These are phyloP conservation scores for Coemansia sp. DNA, from an alignment of 192 early-diverging fungal genomes.

Conservation along the genomic window DNA sequence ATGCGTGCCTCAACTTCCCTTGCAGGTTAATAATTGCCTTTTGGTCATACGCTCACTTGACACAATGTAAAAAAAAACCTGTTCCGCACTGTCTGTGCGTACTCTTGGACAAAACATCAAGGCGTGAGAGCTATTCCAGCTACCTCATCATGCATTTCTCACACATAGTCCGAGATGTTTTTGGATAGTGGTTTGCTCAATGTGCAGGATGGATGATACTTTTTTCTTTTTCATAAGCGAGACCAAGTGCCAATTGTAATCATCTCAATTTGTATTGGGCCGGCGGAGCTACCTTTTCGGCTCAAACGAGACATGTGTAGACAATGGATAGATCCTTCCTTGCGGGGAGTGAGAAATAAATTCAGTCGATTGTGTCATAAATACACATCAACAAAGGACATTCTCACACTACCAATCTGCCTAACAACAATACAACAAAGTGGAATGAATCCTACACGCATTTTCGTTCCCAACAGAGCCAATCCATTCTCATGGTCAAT, in stretches of 20 bases:
- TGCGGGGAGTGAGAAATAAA: not conserved
- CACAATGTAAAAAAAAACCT: not conserved
- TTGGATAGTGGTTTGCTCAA: not conserved
- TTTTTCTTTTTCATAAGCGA: not conserved
- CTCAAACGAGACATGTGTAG: not conserved
- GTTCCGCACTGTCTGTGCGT: not conserved
- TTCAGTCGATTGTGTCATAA: not conserved
- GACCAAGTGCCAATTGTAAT: not conserved
- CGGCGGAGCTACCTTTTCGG: not conserved
- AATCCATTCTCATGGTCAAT: not conserved
- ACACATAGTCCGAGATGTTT: not conserved
- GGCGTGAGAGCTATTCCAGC: constrained; percentile 3
- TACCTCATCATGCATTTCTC: not conserved
- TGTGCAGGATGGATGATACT: not conserved
- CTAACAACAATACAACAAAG: not conserved
- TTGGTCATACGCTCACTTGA: not conserved
- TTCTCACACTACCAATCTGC: not conserved
- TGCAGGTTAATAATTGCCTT: not conserved
- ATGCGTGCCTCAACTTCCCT: not conserved
- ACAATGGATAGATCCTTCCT: not conserved
- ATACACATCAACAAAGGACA: not conserved
- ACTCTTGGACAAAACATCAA: not conserved
- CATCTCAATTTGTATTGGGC: constrained; percentile 1
- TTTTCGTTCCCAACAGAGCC: not conserved
- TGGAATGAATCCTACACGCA: not conserved